phyloP scores from a whole-genome alignment of 257 asterid species.

The Catharanthus roseus region DNA sequence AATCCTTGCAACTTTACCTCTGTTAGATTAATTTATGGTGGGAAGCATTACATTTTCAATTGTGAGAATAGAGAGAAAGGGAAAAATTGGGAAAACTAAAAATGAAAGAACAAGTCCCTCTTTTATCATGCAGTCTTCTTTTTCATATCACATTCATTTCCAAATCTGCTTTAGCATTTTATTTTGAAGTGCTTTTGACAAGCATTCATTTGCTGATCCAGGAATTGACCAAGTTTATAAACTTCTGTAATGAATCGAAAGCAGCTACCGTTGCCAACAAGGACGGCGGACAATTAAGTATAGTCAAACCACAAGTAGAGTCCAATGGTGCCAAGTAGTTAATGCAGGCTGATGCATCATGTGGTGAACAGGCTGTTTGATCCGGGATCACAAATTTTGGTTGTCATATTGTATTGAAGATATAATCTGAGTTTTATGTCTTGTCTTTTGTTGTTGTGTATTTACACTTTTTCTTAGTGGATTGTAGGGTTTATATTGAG shows the following conservation, averaged over 20 bases:
- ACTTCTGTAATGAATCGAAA: constrained; percentile 42
- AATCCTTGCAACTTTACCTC: not conserved
- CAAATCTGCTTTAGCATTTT: not conserved
- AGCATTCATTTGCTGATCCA: constrained; percentile 7
- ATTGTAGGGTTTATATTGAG: not conserved
- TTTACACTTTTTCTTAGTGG: not conserved
- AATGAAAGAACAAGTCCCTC: not conserved
- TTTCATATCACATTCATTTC: not conserved
- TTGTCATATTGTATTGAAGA: not conserved
- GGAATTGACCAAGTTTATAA: constrained; percentile 49
- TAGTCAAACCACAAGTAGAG: constrained; percentile 47
- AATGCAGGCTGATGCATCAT: not conserved
- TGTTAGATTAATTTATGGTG: not conserved
- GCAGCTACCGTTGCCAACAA: constrained; percentile 78
- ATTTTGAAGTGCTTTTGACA: constrained; percentile 1
- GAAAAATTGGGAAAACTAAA: not conserved
- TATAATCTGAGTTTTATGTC: not conserved
- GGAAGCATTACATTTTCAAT: not conserved
- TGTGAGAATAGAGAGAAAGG: not conserved
- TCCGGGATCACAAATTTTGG: constrained; percentile 8
- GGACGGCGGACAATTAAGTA: constrained; percentile 82
- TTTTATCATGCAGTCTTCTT: not conserved
- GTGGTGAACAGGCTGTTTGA: not conserved
- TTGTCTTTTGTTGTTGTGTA: not conserved
- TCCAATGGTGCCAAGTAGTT: constrained; percentile 50